A percentile compares a stretch with the other conserved stretches of the same genome.
Conservation (phyloP, 176 grass and related monocot genomes). For the Bolboschoenus planiculmis region DNA sequence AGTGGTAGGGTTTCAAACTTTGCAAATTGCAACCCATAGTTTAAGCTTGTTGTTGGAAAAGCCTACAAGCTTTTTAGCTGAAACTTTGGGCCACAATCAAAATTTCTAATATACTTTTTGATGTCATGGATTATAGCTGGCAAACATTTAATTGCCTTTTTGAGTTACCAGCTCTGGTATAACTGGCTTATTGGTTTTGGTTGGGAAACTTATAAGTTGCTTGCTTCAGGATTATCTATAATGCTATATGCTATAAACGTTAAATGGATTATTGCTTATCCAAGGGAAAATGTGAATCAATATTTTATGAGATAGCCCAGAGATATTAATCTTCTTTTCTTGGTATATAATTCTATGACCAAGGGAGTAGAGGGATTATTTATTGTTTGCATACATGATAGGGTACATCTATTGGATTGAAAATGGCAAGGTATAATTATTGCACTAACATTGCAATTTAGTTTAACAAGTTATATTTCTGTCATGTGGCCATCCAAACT, state of each 20-base stretch:
- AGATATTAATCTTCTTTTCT: not conserved
- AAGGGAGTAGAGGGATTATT: not conserved
- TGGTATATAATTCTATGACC: not conserved
- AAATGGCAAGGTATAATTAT: not conserved
- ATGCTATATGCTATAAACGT: not conserved
- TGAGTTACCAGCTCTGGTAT: not conserved
- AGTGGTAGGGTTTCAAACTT: not conserved
- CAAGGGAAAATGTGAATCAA: too few relatives aligned
- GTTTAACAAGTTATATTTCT: constrained; percentile 40
- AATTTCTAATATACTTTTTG: constrained; percentile 6
- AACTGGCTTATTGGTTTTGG: not conserved
- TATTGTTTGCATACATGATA: not conserved
- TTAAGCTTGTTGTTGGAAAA: constrained; percentile 11
- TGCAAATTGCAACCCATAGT: not conserved
- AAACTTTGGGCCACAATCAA: constrained; percentile 8
- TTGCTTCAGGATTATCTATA: not conserved
- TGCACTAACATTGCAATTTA: not conserved
- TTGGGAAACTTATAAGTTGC: not conserved
- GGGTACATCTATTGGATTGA: not conserved
- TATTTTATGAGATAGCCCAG: not conserved
- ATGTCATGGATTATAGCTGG: constrained; percentile 21
- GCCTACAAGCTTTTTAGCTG: not conserved
- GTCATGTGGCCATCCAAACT: constrained; percentile 76
- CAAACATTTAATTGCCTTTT: constrained; percentile 10
- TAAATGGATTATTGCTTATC: not conserved